These are phyloP conservation scores for Butyriboletus appendiculatus DNA, from an alignment of 1,284 basidiomycete species.

Conservation along the genomic window DNA sequence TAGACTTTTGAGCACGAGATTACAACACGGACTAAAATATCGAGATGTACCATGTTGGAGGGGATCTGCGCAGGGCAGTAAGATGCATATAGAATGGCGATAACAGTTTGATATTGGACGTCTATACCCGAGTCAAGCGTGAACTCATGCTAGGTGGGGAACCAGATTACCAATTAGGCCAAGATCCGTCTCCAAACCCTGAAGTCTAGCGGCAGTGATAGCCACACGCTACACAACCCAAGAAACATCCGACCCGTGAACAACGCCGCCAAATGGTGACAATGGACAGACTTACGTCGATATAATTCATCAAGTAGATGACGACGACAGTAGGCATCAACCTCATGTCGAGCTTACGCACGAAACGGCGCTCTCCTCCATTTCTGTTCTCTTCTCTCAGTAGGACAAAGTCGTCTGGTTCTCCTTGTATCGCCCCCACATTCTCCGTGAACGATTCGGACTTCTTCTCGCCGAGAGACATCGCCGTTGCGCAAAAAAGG, in stretches of 20 bases:
- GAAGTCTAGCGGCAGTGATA: slow-evolving; percentile 57
- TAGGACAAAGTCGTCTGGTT: not conserved
- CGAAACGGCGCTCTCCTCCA: slow-evolving; percentile 42
- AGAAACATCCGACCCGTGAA: not conserved
- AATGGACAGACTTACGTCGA: slow-evolving; percentile 48
- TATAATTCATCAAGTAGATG: slow-evolving; percentile 71
- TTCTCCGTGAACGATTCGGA: slow-evolving; percentile 9
- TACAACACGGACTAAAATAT: not conserved
- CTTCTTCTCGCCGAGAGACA: slow-evolving; percentile 1
- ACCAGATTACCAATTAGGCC: slow-evolving; percentile 43
- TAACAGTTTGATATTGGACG: slow-evolving; percentile 58
- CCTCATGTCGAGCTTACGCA: slow-evolving; percentile 59
- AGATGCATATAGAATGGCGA: slow-evolving; percentile 60
- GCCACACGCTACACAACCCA: slow-evolving; percentile 50
- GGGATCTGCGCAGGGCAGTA: slow-evolving; percentile 66
- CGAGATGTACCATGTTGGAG: slow-evolving; percentile 57
- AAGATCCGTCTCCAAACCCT: slow-evolving; percentile 62
- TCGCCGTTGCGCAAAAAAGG: too few species aligned
- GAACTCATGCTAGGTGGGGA: not conserved
- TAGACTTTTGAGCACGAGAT: not conserved
- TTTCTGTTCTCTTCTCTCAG: slow-evolving; percentile 9
- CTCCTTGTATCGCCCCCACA: not conserved
- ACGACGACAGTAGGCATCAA: slow-evolving; percentile 61
- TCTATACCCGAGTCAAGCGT: slow-evolving; percentile 37
- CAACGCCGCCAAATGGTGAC: not conserved